Percentiles rank a stretch among this genome's conserved stretches.
These are phyloP conservation scores for Colletotrichum camelliae DNA, from an alignment of 2,329 filamentous ascomycete species.

Conservation along the genomic window DNA sequence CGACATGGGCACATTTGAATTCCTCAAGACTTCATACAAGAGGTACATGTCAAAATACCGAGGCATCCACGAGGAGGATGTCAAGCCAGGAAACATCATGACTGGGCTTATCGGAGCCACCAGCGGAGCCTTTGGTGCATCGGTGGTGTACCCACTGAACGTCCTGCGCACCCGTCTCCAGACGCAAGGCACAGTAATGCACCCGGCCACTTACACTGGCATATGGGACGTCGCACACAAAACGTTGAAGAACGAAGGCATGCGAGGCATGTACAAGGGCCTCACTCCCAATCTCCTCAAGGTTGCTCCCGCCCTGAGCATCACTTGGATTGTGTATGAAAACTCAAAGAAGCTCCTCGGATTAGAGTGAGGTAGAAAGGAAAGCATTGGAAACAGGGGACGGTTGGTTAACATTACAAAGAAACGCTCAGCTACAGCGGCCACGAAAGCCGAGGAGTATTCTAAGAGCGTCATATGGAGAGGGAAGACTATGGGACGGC, in stretches of 20 bases:
- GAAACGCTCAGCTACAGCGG: neutral
- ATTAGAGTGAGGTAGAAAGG: constrained; percentile 43
- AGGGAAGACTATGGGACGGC: neutral
- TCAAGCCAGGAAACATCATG: constrained; percentile 78
- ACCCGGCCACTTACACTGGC: constrained; percentile 87
- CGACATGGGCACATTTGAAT: constrained; percentile 94
- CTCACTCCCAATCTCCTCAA: constrained; percentile 95
- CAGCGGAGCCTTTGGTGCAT: constrained; percentile 89
- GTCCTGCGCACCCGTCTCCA: constrained; percentile 90
- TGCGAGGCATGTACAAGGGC: constrained; percentile 90
- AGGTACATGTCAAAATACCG: constrained; percentile 71
- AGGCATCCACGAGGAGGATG: constrained; percentile 83
- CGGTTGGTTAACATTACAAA: neutral
- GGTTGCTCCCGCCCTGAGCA: constrained; percentile 93
- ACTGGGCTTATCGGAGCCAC: constrained; percentile 90
- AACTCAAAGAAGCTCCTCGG: constrained; percentile 79
- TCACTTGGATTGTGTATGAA: constrained; percentile 93
- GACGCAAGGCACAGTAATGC: constrained; percentile 91
- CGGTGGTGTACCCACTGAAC: constrained; percentile 94
- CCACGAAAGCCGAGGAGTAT: neutral
- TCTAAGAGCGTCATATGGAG: neutral
- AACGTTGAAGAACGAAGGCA: constrained; percentile 83
- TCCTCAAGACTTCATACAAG: constrained; percentile 80
- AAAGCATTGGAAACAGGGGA: neutral
- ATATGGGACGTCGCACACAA: constrained; percentile 87